Percentiles rank a stretch among this genome's conserved stretches.
These are phyloP conservation scores for Aspergillus sclerotioniger DNA, from an alignment of 495 filamentous ascomycete species.

Conservation along the genomic window DNA sequence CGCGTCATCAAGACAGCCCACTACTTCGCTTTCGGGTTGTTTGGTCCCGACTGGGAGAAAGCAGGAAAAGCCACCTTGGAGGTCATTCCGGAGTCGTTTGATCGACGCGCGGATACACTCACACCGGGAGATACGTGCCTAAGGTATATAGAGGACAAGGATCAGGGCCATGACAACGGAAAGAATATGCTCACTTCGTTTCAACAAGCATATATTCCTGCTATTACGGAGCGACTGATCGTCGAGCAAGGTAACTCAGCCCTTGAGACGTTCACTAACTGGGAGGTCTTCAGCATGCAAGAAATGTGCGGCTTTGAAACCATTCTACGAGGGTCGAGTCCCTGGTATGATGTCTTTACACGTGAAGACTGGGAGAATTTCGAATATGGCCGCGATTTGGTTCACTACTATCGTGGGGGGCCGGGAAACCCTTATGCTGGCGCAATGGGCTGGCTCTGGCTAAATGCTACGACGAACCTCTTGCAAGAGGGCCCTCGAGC, in stretches of 20 bases:
- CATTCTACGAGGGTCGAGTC: conserved; percentile 50
- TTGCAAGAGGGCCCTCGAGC: conserved; percentile 45
- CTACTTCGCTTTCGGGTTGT: conserved; percentile 56
- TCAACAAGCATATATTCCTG: conserved; percentile 47
- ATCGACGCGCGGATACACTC: conserved; percentile 53
- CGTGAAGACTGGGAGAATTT: conserved; percentile 55
- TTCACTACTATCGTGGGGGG: conserved; percentile 61
- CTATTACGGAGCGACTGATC: conserved; percentile 44
- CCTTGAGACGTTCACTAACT: conserved; percentile 34
- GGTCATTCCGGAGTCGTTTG: conserved; percentile 51
- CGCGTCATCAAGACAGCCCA: conserved; percentile 58
- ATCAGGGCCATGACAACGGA: conserved; percentile 51
- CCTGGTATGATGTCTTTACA: conserved; percentile 59
- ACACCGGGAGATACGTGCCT: conserved; percentile 59
- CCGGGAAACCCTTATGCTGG: conserved; percentile 57
- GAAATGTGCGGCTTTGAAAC: conserved; percentile 63
- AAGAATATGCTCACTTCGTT: conserved; percentile 44
- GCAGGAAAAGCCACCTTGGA: conserved; percentile 38
- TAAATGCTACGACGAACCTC: conserved; percentile 56
- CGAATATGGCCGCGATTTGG: conserved; percentile 59
- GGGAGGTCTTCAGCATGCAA: conserved; percentile 59
- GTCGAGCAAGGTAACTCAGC: conserved; percentile 39
- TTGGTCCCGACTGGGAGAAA: conserved; percentile 50
- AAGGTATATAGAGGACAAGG: conserved; percentile 46
- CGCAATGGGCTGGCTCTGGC: conserved; percentile 61